Conservation (phyloP, 2,329 filamentous ascomycete genomes). For the Akanthomyces uredinophilus region DNA sequence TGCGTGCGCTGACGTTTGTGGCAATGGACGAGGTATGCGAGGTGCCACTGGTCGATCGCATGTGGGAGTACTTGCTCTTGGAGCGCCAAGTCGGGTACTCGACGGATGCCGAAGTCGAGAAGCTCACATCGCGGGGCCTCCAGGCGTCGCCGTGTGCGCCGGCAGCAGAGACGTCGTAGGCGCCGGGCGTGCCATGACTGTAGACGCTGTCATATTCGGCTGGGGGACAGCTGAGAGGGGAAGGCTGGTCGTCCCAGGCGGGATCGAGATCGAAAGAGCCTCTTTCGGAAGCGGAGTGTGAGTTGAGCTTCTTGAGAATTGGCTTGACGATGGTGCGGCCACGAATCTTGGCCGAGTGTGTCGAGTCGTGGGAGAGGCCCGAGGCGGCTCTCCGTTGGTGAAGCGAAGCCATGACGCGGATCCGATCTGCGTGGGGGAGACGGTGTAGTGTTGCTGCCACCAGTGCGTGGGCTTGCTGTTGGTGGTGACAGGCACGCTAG, state of each 20-base stretch:
- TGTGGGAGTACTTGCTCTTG: slow-evolving; percentile 46
- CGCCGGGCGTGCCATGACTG: slow-evolving; percentile 12
- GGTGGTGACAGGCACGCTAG: background rate
- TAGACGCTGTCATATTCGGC: slow-evolving; percentile 23
- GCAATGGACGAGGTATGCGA: slow-evolving; percentile 54
- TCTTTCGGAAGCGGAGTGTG: slow-evolving; percentile 49
- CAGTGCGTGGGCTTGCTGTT: background rate
- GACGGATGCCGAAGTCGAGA: slow-evolving; percentile 33
- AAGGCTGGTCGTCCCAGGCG: slow-evolving; percentile 50
- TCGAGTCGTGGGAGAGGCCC: background rate
- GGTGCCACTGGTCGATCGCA: slow-evolving; percentile 53
- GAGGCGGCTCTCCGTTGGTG: background rate
- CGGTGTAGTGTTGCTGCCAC: background rate
- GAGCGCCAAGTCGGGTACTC: slow-evolving; percentile 27
- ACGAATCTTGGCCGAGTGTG: slow-evolving; percentile 35
- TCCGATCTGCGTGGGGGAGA: background rate
- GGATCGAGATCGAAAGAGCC: slow-evolving; percentile 59
- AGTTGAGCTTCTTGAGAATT: slow-evolving; percentile 54
- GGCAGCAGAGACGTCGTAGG: slow-evolving; percentile 17
- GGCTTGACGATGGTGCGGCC: slow-evolving; percentile 51
- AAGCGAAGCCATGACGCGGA: slow-evolving; percentile 3
- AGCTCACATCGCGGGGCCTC: slow-evolving; percentile 40
- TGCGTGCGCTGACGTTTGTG: slow-evolving; percentile 44
- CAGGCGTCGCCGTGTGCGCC: slow-evolving; percentile 16
- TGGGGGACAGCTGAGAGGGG: slow-evolving; percentile 25